These are phyloP conservation scores for Aquilaria agallochum DNA, from an alignment of 441 rosid genomes.

Conservation along the genomic window DNA sequence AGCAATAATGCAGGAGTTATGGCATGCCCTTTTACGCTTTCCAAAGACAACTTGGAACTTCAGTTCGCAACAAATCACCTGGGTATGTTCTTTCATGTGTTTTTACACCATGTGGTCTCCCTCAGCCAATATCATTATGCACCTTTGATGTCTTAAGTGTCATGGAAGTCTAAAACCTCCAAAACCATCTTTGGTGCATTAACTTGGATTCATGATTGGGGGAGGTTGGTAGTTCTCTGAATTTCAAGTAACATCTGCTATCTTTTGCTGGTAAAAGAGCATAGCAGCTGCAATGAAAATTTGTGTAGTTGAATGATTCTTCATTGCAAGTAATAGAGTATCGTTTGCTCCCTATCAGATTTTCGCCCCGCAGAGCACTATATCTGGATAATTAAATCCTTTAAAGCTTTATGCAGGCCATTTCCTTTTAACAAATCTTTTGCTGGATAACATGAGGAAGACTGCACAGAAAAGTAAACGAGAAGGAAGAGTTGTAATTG, in stretches of 20 bases:
- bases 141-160: neutral
- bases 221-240: too few relatives aligned
- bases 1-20: constrained; percentile 38
- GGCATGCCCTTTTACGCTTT: constrained; percentile 24
- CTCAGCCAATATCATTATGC: neutral
- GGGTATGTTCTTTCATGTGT: constrained; percentile 14
- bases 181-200: too few relatives aligned
- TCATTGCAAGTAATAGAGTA: too few relatives aligned
- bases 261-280: too few relatives aligned
- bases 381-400: constrained; percentile 2
- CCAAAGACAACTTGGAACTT: constrained; percentile 32
- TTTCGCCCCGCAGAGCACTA: too few relatives aligned
- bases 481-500: constrained; percentile 63
- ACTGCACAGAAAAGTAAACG: constrained; percentile 39
- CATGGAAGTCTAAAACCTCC: too few relatives aligned
- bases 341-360: too few relatives aligned
- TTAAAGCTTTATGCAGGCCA: constrained; percentile 40
- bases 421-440: constrained; percentile 58
- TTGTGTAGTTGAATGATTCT: too few relatives aligned
- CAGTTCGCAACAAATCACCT: constrained; percentile 41
- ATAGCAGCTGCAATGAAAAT: too few relatives aligned
- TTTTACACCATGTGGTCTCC: neutral
- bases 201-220: too few relatives aligned
- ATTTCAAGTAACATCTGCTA: too few relatives aligned
- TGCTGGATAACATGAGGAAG: constrained; percentile 62